These are phyloP conservation scores for Nakaseomyces sp. DNA, from an alignment of 1,139 yeast species.

Conservation along the genomic window DNA sequence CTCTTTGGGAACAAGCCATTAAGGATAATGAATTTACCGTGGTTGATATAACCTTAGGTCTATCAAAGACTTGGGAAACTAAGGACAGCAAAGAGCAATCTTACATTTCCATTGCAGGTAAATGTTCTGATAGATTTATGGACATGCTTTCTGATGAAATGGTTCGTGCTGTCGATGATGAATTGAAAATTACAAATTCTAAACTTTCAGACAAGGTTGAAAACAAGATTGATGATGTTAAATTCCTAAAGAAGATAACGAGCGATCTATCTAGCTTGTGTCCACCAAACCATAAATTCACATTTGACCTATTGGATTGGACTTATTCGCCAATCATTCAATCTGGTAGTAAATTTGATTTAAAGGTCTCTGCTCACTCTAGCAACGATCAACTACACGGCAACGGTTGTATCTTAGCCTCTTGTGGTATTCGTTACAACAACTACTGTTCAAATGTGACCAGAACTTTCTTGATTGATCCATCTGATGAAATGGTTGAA, in stretches of 20 bases:
- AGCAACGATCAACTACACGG: constrained; percentile 56
- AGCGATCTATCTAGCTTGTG: constrained; percentile 39
- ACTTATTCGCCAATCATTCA: constrained; percentile 88
- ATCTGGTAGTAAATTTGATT: constrained; percentile 78
- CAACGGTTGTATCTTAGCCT: constrained; percentile 75
- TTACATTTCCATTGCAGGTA: constrained; percentile 61
- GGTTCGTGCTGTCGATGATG: constrained; percentile 84
- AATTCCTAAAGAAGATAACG: constrained; percentile 57
- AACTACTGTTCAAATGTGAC: constrained; percentile 84
- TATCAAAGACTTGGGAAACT: constrained; percentile 54
- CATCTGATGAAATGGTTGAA: constrained; percentile 66
- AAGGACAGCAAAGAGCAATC: constrained; percentile 77
- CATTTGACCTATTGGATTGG: constrained; percentile 79
- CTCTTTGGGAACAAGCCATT: constrained; percentile 41
- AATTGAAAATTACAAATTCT: constrained; percentile 62
- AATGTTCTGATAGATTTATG: constrained; percentile 74
- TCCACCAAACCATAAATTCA: constrained; percentile 51
- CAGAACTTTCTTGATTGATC: constrained; percentile 85
- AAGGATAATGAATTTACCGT: constrained; percentile 36
- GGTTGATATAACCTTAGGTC: constrained; percentile 50
- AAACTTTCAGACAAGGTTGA: constrained; percentile 72
- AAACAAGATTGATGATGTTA: constrained; percentile 67
- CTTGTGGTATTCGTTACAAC: constrained; percentile 80
- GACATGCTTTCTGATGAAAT: constrained; percentile 79
- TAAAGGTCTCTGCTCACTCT: constrained; percentile 78